A percentile compares a stretch with the other conserved stretches of the same genome.
Conservation (phyloP, 345 rosid species). For the Noccaea caerulescens region DNA sequence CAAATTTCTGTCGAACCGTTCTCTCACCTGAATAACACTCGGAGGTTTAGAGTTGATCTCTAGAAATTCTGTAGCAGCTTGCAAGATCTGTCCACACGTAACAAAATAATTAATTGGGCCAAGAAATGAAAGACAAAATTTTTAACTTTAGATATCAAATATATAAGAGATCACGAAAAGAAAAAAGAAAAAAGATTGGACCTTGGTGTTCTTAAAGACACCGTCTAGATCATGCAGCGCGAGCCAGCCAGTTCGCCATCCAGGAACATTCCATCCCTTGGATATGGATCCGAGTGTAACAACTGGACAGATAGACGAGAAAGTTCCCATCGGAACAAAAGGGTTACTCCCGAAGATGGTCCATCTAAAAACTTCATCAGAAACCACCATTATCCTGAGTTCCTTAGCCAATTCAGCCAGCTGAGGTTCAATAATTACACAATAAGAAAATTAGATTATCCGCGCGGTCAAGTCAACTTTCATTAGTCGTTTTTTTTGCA, state of each 20-base stretch:
- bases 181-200: constrained; percentile 3
- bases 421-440: constrained; percentile 34
- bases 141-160: neutral
- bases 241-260: constrained; percentile 69
- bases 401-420: constrained; percentile 56
- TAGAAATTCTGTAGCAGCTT: constrained; percentile 46
- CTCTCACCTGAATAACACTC: constrained; percentile 57
- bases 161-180: neutral
- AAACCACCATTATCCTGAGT: constrained; percentile 55
- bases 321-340: constrained; percentile 56
- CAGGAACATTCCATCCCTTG: constrained; percentile 63
- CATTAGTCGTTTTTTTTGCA: no score
- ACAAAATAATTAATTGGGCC: neutral
- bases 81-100: constrained; percentile 45
- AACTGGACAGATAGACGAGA: constrained; percentile 57
- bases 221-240: constrained; percentile 49
- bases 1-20: constrained; percentile 1
- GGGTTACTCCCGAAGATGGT: constrained; percentile 51
- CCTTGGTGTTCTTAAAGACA: constrained; percentile 47
- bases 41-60: constrained; percentile 47
- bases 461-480: neutral
- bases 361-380: constrained; percentile 60
- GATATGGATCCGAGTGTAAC: constrained; percentile 62
- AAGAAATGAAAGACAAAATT: neutral
- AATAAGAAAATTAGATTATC: neutral